A percentile compares a stretch with the other conserved stretches of the same genome.
These are phyloP conservation scores for Prosopis cineraria DNA, from an alignment of 306 rosid genomes.

Conservation along the genomic window DNA sequence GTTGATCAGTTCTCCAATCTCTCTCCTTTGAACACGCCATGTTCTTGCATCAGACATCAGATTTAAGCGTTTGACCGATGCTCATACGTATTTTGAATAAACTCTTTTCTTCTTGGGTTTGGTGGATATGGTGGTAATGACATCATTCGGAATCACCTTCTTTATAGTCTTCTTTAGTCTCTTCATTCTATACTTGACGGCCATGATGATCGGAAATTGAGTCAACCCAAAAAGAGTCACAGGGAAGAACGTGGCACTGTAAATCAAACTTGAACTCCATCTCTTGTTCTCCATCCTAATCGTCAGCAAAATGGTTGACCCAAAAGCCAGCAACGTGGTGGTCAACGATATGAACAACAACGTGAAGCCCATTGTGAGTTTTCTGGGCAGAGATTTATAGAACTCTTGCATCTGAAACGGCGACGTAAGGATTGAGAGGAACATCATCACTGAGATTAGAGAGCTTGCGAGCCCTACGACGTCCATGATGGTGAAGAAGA, in stretches of 20 bases:
- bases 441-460: conserved; percentile 37
- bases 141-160: background rate
- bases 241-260: conserved; percentile 30
- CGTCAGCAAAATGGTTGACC: conserved; percentile 30
- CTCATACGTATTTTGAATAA: background rate
- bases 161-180: background rate
- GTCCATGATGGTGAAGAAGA: conserved; percentile 37
- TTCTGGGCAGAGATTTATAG: conserved; percentile 25
- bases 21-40: too few species aligned
- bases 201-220: conserved; percentile 32
- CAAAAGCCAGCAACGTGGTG: conserved; percentile 35
- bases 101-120: background rate
- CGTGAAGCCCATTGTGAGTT: conserved; percentile 30
- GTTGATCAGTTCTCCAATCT: too few species aligned
- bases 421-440: conserved; percentile 42
- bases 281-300: background rate
- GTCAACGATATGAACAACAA: conserved; percentile 37
- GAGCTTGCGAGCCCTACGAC: conserved; percentile 35
- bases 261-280: conserved; percentile 14
- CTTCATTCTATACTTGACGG: background rate
- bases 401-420: conserved; percentile 33
- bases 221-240: conserved; percentile 32
- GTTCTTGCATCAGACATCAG: too few species aligned
- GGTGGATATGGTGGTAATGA: background rate
- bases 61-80: too few species aligned